Evolutionary conservation across 345 rosid genomes (phyloP).

Genomic region (Salix suchowensis): DNA sequence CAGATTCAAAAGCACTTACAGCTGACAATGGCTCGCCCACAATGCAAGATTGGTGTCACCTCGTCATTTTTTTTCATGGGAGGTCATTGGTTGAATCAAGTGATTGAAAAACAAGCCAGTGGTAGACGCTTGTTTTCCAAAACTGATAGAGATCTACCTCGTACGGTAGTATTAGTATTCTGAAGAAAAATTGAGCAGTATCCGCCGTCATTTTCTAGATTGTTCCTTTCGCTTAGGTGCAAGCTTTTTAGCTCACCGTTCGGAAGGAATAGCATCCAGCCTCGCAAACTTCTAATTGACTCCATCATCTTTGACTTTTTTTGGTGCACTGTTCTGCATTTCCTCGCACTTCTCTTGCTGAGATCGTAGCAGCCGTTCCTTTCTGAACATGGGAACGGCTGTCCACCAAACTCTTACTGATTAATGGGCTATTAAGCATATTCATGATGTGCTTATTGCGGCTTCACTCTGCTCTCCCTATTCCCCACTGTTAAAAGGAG

Average conservation of each 20-base stretch:
- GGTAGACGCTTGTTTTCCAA: not conserved
- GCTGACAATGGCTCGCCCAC: constrained; percentile 25
- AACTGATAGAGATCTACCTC: not conserved
- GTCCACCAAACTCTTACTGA: not conserved
- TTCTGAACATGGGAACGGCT: not conserved
- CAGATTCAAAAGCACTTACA: constrained; percentile 34
- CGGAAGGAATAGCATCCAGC: not conserved
- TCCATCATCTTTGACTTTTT: not conserved
- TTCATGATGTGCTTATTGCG: constrained; percentile 8
- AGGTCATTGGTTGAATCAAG: not conserved
- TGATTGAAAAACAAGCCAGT: not conserved
- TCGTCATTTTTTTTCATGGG: not conserved
- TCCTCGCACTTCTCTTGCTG: not conserved
- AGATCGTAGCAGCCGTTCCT: not conserved
- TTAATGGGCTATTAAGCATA: not conserved
- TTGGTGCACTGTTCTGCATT: not conserved
- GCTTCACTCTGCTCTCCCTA: not conserved
- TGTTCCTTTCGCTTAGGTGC: not conserved
- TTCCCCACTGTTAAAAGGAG: not conserved
- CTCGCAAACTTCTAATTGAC: not conserved
- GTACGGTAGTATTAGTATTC: not conserved
- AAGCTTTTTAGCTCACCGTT: not conserved
- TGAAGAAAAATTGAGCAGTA: not conserved
- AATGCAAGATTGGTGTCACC: constrained; percentile 36
- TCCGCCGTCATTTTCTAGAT: not conserved